phyloP scores from a whole-genome alignment of 1,284 basidiomycete species.

The Tremellales sp. region DNA sequence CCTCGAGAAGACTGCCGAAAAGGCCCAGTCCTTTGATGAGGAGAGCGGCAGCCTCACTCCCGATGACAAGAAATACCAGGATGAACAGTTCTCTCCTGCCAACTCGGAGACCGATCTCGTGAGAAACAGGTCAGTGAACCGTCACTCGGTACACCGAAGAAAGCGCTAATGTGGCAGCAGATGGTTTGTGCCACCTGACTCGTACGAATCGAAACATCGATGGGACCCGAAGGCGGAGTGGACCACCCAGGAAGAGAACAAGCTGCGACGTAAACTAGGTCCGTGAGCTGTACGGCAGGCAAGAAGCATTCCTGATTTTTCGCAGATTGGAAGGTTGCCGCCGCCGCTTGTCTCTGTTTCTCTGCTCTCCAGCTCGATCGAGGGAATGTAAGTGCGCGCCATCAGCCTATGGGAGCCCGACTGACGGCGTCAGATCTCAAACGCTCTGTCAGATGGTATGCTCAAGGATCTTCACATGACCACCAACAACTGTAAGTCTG shows the following conservation, averaged over 20 bases:
- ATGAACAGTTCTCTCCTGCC: background rate
- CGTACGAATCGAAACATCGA: constrained; percentile 40
- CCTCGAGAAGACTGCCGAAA: background rate
- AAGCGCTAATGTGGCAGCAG: constrained; percentile 5
- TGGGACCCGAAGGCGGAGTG: constrained; percentile 46
- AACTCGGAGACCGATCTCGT: constrained; percentile 1
- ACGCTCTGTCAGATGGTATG: constrained; percentile 46
- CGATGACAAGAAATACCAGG: background rate
- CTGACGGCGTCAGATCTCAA: constrained; percentile 19
- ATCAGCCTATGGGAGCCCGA: background rate
- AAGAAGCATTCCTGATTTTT: background rate
- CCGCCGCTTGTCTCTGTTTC: constrained; percentile 39
- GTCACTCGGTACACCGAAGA: background rate
- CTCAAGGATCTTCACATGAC: constrained; percentile 43
- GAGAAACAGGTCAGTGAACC: background rate
- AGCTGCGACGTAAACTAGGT: constrained; percentile 32
- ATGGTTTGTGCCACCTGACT: constrained; percentile 33
- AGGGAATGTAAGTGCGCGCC: constrained; percentile 24
- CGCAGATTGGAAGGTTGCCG: constrained; percentile 25
- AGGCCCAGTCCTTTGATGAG: background rate
- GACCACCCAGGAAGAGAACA: constrained; percentile 43
- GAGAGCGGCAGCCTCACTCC: background rate
- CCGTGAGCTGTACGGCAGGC: constrained; percentile 3
- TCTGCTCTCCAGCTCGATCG: constrained; percentile 38
- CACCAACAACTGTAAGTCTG: constrained; percentile 36